phyloP scores from a whole-genome alignment of 1,284 basidiomycete species.

The Naganishia sp. region DNA sequence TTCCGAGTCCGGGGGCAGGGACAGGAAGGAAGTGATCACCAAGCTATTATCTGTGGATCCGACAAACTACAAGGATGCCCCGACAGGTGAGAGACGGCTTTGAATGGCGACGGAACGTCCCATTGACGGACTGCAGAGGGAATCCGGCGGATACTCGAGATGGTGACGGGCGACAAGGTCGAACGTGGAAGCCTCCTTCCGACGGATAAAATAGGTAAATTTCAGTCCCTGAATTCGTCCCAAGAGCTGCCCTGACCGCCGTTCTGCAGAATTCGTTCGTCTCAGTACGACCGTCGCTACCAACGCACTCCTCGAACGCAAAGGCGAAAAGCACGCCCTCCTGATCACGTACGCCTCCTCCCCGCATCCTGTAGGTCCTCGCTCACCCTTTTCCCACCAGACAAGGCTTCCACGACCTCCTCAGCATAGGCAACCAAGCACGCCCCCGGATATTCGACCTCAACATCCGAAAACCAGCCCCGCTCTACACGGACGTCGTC shows the following conservation, averaged over 20 bases:
- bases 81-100: constrained; percentile 58
- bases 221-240: constrained; percentile 9
- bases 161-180: constrained; percentile 67
- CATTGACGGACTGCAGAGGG: constrained; percentile 55
- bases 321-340: constrained; percentile 86
- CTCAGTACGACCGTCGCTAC: constrained; percentile 95
- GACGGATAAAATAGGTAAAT: constrained; percentile 72
- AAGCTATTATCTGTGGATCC: constrained; percentile 82
- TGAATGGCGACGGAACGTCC: neutral
- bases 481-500: constrained; percentile 76
- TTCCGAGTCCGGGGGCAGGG: constrained; percentile 28
- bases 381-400: constrained; percentile 4
- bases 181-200: constrained; percentile 68
- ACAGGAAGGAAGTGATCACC: constrained; percentile 43
- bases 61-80: constrained; percentile 86
- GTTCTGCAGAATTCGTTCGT: constrained; percentile 74
- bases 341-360: constrained; percentile 67
- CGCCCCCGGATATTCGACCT: constrained; percentile 84
- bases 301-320: constrained; percentile 91
- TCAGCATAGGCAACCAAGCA: constrained; percentile 89
- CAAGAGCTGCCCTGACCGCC: constrained; percentile 9
- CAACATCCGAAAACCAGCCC: constrained; percentile 74
- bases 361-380: constrained; percentile 38
- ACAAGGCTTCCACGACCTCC: constrained; percentile 62
- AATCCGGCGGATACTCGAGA: constrained; percentile 84